These are phyloP conservation scores for Madurella fahalii DNA, from an alignment of 2,329 filamentous ascomycete genomes.

Conservation along the genomic window DNA sequence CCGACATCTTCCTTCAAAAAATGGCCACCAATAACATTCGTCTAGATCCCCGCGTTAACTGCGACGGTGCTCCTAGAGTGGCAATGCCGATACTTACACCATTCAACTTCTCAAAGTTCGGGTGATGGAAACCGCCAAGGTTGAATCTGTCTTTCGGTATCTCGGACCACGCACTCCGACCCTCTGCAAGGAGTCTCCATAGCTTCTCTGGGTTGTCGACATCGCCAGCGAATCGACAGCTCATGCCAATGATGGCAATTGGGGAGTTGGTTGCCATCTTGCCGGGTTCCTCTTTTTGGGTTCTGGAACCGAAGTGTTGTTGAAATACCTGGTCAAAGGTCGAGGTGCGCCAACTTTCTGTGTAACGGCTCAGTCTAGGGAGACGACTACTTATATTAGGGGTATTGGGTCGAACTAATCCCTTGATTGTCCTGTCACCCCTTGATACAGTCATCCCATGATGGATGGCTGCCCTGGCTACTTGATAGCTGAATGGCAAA, in stretches of 20 bases:
- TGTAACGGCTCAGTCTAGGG: too few relatives aligned
- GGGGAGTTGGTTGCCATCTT: conserved; percentile 25
- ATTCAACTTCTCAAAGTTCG: conserved; percentile 26
- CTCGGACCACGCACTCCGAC: conserved; percentile 23
- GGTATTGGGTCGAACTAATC: too few relatives aligned
- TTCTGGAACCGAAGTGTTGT: not conserved
- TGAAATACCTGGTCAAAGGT: too few relatives aligned
- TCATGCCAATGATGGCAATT: conserved; percentile 39
- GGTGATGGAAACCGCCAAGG: conserved; percentile 32
- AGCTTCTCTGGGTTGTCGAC: conserved; percentile 31
- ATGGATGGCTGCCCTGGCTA: too few relatives aligned
- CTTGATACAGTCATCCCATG: too few relatives aligned
- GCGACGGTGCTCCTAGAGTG: not conserved
- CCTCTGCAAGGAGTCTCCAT: conserved; percentile 29
- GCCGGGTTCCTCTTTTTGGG: not conserved
- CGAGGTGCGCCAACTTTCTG: too few relatives aligned
- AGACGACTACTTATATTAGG: too few relatives aligned
- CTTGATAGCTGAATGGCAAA: too few relatives aligned
- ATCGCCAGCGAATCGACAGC: conserved; percentile 37
- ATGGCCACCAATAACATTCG: conserved; percentile 33
- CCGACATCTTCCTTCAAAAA: conserved; percentile 28
- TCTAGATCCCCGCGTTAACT: conserved; percentile 20
- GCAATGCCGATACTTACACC: conserved; percentile 9
- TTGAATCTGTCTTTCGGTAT: conserved; percentile 32
- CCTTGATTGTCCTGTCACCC: too few relatives aligned